These are phyloP conservation scores for Polyplosphaeria fusca DNA, from an alignment of 495 filamentous ascomycete species.

Conservation along the genomic window DNA sequence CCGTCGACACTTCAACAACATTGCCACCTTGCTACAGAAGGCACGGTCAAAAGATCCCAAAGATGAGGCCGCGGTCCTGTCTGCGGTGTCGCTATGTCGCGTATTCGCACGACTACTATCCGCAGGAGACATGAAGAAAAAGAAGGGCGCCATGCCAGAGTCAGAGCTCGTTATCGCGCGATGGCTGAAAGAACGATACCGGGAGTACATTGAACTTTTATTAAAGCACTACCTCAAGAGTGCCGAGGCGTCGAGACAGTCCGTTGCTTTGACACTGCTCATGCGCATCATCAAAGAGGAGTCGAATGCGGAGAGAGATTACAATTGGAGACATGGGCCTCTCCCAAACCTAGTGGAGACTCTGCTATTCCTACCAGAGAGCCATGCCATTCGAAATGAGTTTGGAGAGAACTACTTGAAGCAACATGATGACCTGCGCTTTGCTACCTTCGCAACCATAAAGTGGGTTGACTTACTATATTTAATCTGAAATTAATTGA, in stretches of 20 bases:
- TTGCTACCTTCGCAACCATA: constrained; percentile 69
- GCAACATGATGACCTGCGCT: constrained; percentile 79
- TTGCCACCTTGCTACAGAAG: constrained; percentile 65
- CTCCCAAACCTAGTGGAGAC: constrained; percentile 61
- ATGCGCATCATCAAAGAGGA: constrained; percentile 82
- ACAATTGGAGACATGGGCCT: constrained; percentile 60
- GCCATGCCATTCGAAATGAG: constrained; percentile 58
- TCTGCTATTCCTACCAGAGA: constrained; percentile 56
- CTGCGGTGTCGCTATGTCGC: constrained; percentile 78
- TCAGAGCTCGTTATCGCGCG: constrained; percentile 69
- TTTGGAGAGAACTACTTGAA: constrained; percentile 75
- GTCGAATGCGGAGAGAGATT: constrained; percentile 56
- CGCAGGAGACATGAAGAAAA: constrained; percentile 64
- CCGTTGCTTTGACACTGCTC: constrained; percentile 66
- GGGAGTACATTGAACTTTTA: constrained; percentile 54
- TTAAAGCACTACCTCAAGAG: constrained; percentile 24
- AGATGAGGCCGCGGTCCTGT: constrained; percentile 49
- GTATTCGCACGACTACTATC: constrained; percentile 84
- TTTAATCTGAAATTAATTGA: background rate
- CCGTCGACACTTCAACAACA: constrained; percentile 88
- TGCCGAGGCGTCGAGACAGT: constrained; percentile 38
- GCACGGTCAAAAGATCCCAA: constrained; percentile 49
- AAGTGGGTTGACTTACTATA: constrained; percentile 50
- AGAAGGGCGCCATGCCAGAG: constrained; percentile 58
- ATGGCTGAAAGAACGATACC: constrained; percentile 75